These are phyloP conservation scores for Crassisporium funariophilum DNA, from an alignment of 768 basidiomycete species.

Conservation along the genomic window DNA sequence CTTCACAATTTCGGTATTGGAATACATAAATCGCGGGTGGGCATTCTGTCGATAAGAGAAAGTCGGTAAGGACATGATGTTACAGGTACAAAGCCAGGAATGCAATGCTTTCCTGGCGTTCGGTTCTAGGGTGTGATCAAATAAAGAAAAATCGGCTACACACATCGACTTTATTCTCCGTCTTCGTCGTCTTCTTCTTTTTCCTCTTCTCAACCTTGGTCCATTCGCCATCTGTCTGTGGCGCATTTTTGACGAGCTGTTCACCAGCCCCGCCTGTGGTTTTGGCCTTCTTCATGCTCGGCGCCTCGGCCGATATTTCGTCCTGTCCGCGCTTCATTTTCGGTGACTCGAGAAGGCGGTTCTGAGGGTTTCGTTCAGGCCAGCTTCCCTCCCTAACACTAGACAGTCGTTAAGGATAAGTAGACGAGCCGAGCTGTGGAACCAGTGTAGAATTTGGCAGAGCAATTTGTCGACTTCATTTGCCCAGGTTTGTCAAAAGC, in stretches of 20 bases:
- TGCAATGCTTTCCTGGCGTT: conserved; percentile 7
- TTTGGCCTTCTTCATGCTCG: conserved; percentile 19
- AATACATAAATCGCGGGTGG: conserved; percentile 82
- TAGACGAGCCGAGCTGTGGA: no score
- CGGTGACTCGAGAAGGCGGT: background rate
- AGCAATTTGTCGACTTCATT: conserved; percentile 2
- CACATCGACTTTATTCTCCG: conserved; percentile 62
- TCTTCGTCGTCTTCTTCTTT: conserved; percentile 66
- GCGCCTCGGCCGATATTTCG: background rate
- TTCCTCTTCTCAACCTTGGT: conserved; percentile 74
- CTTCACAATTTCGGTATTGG: conserved; percentile 72
- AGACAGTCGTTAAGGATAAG: no score
- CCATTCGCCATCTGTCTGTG: conserved; percentile 43
- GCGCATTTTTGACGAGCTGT: background rate
- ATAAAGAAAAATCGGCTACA: conserved; percentile 15
- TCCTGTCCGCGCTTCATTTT: conserved; percentile 10
- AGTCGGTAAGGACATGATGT: conserved; percentile 16
- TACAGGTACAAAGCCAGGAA: conserved; percentile 7
- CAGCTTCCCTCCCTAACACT: no score
- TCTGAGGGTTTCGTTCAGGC: background rate
- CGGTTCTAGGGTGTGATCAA: background rate
- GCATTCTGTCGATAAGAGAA: conserved; percentile 37
- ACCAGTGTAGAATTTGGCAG: background rate
- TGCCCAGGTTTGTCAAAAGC: conserved; percentile 22
- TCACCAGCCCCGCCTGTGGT: conserved; percentile 2